Percentiles rank a stretch among this genome's conserved stretches.
Evolutionary conservation across 306 rosid genomes (phyloP).

Genomic region (Vicia faba): DNA sequence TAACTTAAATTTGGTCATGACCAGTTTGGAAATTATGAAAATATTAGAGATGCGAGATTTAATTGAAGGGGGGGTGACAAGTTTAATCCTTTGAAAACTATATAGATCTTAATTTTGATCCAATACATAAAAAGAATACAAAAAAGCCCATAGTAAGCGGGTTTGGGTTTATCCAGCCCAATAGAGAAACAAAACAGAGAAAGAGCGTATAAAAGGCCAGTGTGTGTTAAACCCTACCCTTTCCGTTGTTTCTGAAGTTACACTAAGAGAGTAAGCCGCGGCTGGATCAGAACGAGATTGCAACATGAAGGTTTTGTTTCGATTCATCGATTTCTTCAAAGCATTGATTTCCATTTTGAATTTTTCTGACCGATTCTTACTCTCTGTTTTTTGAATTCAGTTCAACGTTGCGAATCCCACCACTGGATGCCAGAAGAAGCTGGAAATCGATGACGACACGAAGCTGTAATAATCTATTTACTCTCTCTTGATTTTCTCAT

Average conservation of each 20-base stretch:
- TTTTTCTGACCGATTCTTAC: neutral
- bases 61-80: too few species aligned
- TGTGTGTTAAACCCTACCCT: slow-evolving; percentile 24
- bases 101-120: neutral
- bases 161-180: slow-evolving; percentile 1
- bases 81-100: too few species aligned
- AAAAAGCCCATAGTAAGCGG: neutral
- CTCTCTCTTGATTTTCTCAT: neutral
- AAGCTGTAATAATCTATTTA: slow-evolving; percentile 41
- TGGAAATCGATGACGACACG: slow-evolving; percentile 42
- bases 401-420: slow-evolving; percentile 45
- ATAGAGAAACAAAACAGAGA: neutral
- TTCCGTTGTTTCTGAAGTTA: neutral
- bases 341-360: neutral
- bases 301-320: slow-evolving; percentile 40
- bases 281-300: slow-evolving; percentile 27
- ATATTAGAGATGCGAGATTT: too few species aligned
- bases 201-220: slow-evolving; percentile 27
- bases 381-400: slow-evolving; percentile 10
- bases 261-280: neutral
- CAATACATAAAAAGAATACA: neutral
- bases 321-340: neutral
- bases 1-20: too few species aligned
- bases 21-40: too few species aligned
- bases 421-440: slow-evolving; percentile 47